Conservation (phyloP, 257 asterid genomes). For the Ligustrum vulgare region DNA sequence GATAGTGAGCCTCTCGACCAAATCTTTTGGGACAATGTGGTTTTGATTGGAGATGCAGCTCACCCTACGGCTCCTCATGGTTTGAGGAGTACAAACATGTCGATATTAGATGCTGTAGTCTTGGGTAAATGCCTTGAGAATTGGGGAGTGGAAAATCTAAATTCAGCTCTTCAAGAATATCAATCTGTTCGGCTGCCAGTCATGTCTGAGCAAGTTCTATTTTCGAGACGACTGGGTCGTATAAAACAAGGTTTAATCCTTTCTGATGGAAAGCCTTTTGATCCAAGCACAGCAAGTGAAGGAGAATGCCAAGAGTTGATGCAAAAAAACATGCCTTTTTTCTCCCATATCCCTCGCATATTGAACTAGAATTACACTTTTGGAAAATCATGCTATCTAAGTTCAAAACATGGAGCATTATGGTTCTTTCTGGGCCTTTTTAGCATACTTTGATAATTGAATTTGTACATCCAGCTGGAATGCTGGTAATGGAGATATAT, state of each 20-base stretch:
- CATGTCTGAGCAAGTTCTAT: conserved; percentile 56
- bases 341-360: conserved; percentile 48
- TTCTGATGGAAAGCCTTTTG: conserved; percentile 35
- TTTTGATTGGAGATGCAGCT: conserved; percentile 85
- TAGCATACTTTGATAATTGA: neutral
- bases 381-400: neutral
- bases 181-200: conserved; percentile 66
- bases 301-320: conserved; percentile 67
- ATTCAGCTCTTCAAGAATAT: conserved; percentile 65
- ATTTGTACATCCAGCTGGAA: neutral
- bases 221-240: conserved; percentile 64
- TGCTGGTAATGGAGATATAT: neutral
- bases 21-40: conserved; percentile 69
- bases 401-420: neutral
- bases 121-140: conserved; percentile 73
- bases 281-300: conserved; percentile 41
- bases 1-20: conserved; percentile 65
- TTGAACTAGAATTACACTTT: conserved; percentile 20
- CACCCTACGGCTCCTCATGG: conserved; percentile 95
- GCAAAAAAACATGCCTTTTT: conserved; percentile 72
- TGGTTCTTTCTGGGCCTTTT: neutral
- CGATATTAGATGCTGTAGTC: conserved; percentile 76
- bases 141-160: conserved; percentile 49
- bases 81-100: conserved; percentile 93
- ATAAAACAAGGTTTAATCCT: conserved; percentile 67